phyloP scores from a whole-genome alignment of 768 basidiomycete genomes.

The Boletus huronensis region DNA sequence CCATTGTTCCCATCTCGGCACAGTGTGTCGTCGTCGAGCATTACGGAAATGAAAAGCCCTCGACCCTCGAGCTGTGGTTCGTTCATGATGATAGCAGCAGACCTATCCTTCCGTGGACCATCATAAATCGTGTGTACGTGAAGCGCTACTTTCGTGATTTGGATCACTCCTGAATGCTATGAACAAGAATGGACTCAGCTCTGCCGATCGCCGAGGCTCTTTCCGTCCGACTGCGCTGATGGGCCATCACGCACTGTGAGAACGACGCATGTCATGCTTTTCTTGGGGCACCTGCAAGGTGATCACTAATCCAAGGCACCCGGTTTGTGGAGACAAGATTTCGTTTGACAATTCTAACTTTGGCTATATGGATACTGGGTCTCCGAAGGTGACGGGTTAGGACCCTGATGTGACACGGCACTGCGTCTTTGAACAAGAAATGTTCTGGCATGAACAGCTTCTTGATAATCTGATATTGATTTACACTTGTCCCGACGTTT shows the following conservation, averaged over 20 bases:
- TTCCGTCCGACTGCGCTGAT: not conserved
- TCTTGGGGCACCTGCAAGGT: not conserved
- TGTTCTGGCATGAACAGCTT: not conserved
- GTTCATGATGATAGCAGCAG: not conserved
- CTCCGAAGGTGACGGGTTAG: too few relatives aligned
- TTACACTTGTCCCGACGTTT: not conserved
- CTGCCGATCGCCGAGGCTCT: not conserved
- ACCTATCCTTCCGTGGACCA: too few relatives aligned
- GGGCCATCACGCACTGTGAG: not conserved
- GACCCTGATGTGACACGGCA: not conserved
- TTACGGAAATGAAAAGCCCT: constrained; percentile 9
- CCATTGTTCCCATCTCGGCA: not conserved
- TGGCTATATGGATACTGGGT: not conserved
- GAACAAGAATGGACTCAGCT: not conserved
- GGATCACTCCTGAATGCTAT: not conserved
- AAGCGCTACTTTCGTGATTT: not conserved
- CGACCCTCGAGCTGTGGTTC: not conserved
- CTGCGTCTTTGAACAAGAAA: not conserved
- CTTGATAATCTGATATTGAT: constrained; percentile 8
- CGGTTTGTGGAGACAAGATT: not conserved
- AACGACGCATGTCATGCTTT: not conserved
- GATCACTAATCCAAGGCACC: not conserved
- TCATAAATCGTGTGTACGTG: not conserved
- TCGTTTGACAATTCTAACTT: not conserved
- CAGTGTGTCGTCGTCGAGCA: not conserved